A percentile compares a stretch with the other conserved stretches of the same genome.
Conservation (phyloP, 164 flowering plant genomes). For the Aristolochia fimbriata region DNA sequence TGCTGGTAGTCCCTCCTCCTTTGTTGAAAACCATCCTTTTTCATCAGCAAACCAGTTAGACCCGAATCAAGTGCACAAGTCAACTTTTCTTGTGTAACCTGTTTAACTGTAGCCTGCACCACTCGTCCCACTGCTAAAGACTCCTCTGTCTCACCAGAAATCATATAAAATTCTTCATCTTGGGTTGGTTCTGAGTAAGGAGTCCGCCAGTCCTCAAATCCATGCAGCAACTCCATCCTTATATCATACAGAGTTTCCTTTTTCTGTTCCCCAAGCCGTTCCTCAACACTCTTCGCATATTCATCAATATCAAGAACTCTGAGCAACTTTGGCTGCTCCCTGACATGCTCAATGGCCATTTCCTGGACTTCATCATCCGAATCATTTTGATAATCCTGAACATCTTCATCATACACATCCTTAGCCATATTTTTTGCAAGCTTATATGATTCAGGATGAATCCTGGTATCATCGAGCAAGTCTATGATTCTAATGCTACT, state of each 20-base stretch:
- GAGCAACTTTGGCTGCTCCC: slow-evolving; percentile 54
- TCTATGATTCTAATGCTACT: slow-evolving; percentile 67
- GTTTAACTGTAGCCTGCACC: slow-evolving; percentile 82
- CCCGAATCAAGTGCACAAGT: slow-evolving; percentile 80
- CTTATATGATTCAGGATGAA: slow-evolving; percentile 91
- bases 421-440: slow-evolving; percentile 85
- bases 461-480: slow-evolving; percentile 89
- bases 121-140: slow-evolving; percentile 74
- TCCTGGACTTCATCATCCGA: slow-evolving; percentile 67
- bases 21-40: slow-evolving; percentile 60
- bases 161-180: slow-evolving; percentile 83
- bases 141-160: slow-evolving; percentile 86
- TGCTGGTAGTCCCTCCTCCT: too few species aligned
- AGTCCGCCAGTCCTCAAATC: slow-evolving; percentile 77
- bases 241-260: slow-evolving; percentile 58
- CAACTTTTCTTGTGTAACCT: slow-evolving; percentile 58
- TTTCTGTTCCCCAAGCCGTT: slow-evolving; percentile 28
- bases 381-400: slow-evolving; percentile 47
- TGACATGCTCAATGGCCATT: slow-evolving; percentile 87
- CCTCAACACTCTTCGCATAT: slow-evolving; percentile 33
- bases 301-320: slow-evolving; percentile 35
- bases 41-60: slow-evolving; percentile 57
- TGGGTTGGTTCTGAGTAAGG: slow-evolving; percentile 63
- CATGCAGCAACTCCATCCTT: slow-evolving; percentile 66
- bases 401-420: slow-evolving; percentile 50